Conservation (phyloP, 208 protist genomes). For the Trypanosoma congolense region DNA sequence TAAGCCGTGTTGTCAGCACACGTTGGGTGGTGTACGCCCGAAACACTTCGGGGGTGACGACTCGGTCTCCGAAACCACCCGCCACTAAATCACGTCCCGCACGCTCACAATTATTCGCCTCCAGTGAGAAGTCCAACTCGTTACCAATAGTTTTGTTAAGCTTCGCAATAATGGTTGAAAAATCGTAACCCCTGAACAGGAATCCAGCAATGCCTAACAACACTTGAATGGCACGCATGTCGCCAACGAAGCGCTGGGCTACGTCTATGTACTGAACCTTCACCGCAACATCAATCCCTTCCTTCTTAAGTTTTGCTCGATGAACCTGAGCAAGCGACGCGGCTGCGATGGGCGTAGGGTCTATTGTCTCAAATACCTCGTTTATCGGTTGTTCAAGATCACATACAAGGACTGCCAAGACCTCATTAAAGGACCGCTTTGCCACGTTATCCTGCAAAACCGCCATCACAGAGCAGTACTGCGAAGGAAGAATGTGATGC, state of each 20-base stretch:
- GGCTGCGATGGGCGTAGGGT: conserved; percentile 73
- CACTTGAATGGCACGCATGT: conserved; percentile 84
- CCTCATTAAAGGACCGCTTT: conserved; percentile 66
- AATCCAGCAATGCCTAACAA: conserved; percentile 64
- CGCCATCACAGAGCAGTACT: conserved; percentile 83
- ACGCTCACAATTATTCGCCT: conserved; percentile 88
- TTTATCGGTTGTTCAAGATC: conserved; percentile 48
- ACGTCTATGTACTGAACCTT: conserved; percentile 94
- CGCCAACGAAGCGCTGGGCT: conserved; percentile 73
- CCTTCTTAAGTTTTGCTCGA: conserved; percentile 45
- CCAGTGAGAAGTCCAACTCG: conserved; percentile 93
- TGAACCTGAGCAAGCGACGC: conserved; percentile 91
- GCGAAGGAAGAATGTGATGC: conserved; percentile 87
- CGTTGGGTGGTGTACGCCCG: conserved; percentile 57
- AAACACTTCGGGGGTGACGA: conserved; percentile 64
- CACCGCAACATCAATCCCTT: conserved; percentile 87
- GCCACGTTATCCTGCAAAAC: conserved; percentile 79
- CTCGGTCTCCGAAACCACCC: conserved; percentile 62
- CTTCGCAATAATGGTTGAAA: conserved; percentile 80
- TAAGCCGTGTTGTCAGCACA: conserved; percentile 69
- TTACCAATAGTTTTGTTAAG: conserved; percentile 81
- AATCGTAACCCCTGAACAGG: conserved; percentile 85
- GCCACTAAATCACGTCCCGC: conserved; percentile 62
- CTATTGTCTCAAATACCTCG: conserved; percentile 63
- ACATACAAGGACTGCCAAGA: conserved; percentile 69